These are phyloP conservation scores for Russula sp. DNA, from an alignment of 768 basidiomycete genomes.

Conservation along the genomic window DNA sequence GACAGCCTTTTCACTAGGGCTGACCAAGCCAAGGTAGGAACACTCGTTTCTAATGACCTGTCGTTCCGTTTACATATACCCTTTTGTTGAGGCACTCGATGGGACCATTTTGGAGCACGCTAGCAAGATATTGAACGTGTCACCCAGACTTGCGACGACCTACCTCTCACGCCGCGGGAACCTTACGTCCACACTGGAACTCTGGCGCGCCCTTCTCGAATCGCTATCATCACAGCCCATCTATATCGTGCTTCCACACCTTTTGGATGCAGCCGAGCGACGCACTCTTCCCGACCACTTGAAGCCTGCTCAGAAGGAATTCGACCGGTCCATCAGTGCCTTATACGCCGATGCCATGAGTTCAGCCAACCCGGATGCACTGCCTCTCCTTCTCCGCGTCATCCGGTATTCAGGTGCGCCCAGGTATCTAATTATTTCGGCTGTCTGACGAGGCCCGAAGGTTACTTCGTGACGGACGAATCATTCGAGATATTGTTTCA, in stretches of 20 bases:
- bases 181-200: slow-evolving; percentile 26
- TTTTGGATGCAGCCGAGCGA: slow-evolving; percentile 38
- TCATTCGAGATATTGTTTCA: slow-evolving; percentile 30
- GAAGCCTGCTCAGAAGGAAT: slow-evolving; percentile 35
- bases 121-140: slow-evolving; percentile 33
- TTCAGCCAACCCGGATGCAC: slow-evolving; percentile 25
- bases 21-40: slow-evolving; percentile 38
- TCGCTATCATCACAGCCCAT: slow-evolving; percentile 33
- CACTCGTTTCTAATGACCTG: not conserved
- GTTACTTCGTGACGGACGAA: slow-evolving; percentile 25
- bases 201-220: slow-evolving; percentile 47
- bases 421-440: not conserved
- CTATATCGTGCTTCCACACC: slow-evolving; percentile 28
- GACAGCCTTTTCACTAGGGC: slow-evolving; percentile 40
- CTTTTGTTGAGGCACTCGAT: slow-evolving; percentile 38
- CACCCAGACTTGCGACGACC: slow-evolving; percentile 40
- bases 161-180: slow-evolving; percentile 43
- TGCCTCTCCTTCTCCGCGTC: slow-evolving; percentile 34
- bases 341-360: slow-evolving; percentile 35
- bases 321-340: slow-evolving; percentile 38
- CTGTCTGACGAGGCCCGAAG: slow-evolving; percentile 21
- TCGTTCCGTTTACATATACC: not conserved
- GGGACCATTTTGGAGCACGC: slow-evolving; percentile 34
- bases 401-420: slow-evolving; percentile 35
- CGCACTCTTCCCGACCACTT: slow-evolving; percentile 39